phyloP scores from a whole-genome alignment of 306 rosid genomes.

The Vigna trinervia region DNA sequence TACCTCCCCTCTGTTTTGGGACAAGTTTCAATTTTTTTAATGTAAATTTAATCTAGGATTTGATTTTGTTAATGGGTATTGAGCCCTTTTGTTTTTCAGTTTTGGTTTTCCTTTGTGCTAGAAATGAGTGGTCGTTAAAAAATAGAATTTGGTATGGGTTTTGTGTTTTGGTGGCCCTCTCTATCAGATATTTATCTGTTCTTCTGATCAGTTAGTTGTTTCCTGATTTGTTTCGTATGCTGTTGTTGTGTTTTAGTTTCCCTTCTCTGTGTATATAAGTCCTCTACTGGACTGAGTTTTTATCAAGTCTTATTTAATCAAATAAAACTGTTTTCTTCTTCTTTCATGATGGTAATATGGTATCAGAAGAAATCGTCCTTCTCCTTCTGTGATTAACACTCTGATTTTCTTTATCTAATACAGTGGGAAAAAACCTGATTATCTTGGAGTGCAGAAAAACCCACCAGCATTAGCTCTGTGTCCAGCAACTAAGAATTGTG shows the following conservation, averaged over 20 bases:
- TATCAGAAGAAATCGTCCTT: too few relatives aligned
- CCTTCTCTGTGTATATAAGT: too few relatives aligned
- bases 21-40: background rate
- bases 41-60: constrained; percentile 1
- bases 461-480: constrained; percentile 80
- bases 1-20: constrained; percentile 33
- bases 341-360: too few relatives aligned
- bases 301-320: too few relatives aligned
- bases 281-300: too few relatives aligned
- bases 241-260: too few relatives aligned
- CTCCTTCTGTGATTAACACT: too few relatives aligned
- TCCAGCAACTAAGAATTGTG: constrained; percentile 91
- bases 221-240: too few relatives aligned
- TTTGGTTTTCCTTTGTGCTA: background rate
- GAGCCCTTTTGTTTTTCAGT: background rate
- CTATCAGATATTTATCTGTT: too few relatives aligned
- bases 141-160: constrained; percentile 10
- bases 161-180: constrained; percentile 32
- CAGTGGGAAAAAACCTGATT: constrained; percentile 92
- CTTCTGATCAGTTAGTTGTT: too few relatives aligned
- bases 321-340: too few relatives aligned
- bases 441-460: constrained; percentile 91
- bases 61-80: background rate
- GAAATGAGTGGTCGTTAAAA: background rate
- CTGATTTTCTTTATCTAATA: too few relatives aligned